Evolutionary conservation across 768 basidiomycete species (phyloP).

Genomic region (Suillus discolor): DNA sequence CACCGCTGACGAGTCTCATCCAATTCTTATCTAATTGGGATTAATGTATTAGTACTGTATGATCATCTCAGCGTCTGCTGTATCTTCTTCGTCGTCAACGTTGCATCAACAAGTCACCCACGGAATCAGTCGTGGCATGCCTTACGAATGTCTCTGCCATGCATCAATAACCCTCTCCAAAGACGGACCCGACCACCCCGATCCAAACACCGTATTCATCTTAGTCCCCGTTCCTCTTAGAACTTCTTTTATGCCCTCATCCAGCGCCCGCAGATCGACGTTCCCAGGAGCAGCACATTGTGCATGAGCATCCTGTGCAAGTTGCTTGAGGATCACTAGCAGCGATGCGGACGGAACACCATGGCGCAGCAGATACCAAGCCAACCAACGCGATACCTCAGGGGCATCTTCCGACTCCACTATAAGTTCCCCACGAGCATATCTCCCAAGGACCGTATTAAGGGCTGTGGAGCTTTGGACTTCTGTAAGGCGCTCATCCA

Average conservation of each 20-base stretch:
- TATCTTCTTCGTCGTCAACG: neutral
- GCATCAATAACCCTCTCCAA: conserved; percentile 65
- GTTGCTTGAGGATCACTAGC: conserved; percentile 59
- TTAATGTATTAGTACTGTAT: neutral
- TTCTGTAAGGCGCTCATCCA: conserved; percentile 58
- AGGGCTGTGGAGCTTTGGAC: conserved; percentile 32
- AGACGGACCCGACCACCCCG: conserved; percentile 73
- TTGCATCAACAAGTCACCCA: neutral
- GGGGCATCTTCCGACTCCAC: conserved; percentile 20
- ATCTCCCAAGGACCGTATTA: conserved; percentile 44
- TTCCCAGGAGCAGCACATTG: conserved; percentile 65
- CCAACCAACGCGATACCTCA: conserved; percentile 44
- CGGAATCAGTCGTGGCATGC: neutral
- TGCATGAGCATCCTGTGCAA: conserved; percentile 63
- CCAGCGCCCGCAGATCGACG: conserved; percentile 34
- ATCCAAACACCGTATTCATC: conserved; percentile 67
- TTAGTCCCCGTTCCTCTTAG: conserved; percentile 85
- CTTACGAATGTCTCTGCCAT: conserved; percentile 43
- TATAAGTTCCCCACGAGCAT: conserved; percentile 56
- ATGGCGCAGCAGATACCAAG: conserved; percentile 74
- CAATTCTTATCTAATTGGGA: too few species aligned
- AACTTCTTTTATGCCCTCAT: conserved; percentile 78
- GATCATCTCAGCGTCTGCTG: neutral
- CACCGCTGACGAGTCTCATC: neutral
- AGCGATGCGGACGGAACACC: conserved; percentile 71